Evolutionary conservation across 2,329 filamentous ascomycete genomes (phyloP), one percentile per base, ranked within the genome.

Genomic region (Paecilomyces sp.): DNA sequence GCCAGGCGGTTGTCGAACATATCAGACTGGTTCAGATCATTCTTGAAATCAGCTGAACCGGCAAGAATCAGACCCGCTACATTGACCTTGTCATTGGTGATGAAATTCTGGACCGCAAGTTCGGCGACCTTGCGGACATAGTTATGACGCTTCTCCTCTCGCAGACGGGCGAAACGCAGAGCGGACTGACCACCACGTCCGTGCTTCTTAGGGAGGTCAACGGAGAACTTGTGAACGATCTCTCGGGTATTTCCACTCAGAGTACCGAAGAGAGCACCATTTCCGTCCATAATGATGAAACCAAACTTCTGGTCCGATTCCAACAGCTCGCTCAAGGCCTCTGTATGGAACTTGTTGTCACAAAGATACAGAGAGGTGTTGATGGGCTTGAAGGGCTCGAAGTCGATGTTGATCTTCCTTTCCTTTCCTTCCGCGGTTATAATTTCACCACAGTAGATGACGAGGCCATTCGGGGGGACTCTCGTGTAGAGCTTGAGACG

Each of bases 391-490:
- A 99, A 99, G 33, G 94, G 94, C 80, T 99, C 94, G 76, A 99
- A 99, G 75, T 99, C 95, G 76, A 99, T 99, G 80, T 99, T 99
- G 82, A 99, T 95, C 84, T 97, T 99, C 74, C 94, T 86, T 81
- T 99, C 94, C 80, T 99, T 99, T 79, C 94, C 94, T 82, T 99
- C 94, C 31, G 88, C 88, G 59, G 94, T 99, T 82, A 99, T 88
- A 76, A 99, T 97, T 97, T 99, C 94, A 88, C 94, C 94, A 78
- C 94, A 99, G 85, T 99, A 99, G 68, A 99, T 90, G 66, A 99
- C 94, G 67, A 99, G 83, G 62, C 94, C 94, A 79, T 99, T 99
- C 56, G 94, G 91, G 33, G 95, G 94, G 60, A 99, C 94, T 80
- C 97, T 97, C 80, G 92, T 96, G 83, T 99, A 99, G 55, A 99